Percentiles rank a stretch among this genome's conserved stretches.
phyloP scores from a whole-genome alignment of 176 grass and related monocot species.

The Oryza glumipatula region DNA sequence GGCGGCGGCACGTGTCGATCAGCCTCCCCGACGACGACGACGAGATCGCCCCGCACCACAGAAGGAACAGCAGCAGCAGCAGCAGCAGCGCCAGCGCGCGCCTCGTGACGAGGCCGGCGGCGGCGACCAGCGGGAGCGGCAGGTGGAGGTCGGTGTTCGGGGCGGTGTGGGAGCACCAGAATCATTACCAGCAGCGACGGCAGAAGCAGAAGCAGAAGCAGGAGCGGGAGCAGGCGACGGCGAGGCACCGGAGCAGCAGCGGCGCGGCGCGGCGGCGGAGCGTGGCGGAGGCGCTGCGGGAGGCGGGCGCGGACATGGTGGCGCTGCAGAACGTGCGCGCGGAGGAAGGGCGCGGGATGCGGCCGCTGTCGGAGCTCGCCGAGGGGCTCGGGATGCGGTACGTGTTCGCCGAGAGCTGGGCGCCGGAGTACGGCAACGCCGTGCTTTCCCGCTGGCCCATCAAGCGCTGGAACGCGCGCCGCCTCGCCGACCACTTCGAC shows the following conservation, averaged over 20 bases:
- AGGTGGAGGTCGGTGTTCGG: background rate
- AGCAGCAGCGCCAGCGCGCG: no score
- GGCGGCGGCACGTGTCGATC: slow-evolving; percentile 72
- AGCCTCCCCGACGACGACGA: slow-evolving; percentile 79
- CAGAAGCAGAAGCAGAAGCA: background rate
- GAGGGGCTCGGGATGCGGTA: slow-evolving; percentile 86
- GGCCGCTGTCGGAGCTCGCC: slow-evolving; percentile 85
- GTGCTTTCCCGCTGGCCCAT: slow-evolving; percentile 96
- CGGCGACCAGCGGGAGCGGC: background rate
- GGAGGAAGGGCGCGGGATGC: slow-evolving; percentile 91
- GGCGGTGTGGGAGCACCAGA: background rate
- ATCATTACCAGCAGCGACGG: background rate
- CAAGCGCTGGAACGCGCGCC: slow-evolving; percentile 81
- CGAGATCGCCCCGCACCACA: slow-evolving; percentile 62
- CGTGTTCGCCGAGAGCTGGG: slow-evolving; percentile 99
- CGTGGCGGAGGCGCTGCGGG: slow-evolving; percentile 83
- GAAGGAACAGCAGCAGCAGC: background rate
- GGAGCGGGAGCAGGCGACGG: no score
- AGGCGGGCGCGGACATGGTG: slow-evolving; percentile 82
- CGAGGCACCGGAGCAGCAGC: background rate
- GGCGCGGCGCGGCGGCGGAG: slow-evolving; percentile 48
- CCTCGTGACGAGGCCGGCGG: background rate
- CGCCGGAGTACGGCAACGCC: slow-evolving; percentile 95
- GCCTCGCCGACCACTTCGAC: slow-evolving; percentile 78
- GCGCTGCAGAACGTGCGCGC: slow-evolving; percentile 93